Base-by-base conservation (phyloP, 2,329 filamentous ascomycete species). In the Trichoderma gracile region DNA sequence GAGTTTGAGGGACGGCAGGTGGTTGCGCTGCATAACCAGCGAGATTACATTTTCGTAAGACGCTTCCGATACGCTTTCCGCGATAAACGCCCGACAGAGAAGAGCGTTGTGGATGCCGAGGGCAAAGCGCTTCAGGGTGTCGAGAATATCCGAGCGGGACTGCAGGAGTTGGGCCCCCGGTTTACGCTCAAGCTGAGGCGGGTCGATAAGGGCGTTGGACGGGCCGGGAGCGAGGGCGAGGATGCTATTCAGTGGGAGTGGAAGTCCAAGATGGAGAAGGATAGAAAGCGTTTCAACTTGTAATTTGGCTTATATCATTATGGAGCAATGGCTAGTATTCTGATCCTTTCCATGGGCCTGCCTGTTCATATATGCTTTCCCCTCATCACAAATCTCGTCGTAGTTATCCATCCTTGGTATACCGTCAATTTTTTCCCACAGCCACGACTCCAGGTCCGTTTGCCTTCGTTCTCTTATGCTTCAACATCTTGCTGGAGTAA, bases 191-290 rank as follows among this genome's bases (percentile, higher is more conserved):
- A 98, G 81, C 79, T 99, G 72, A 86, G 93, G 70, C 87, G 95
- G 72, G 89, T 98, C 49, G 94, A 98, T 75, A 93, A 93, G 78
- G 94, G 93, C 0, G 90, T 99, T 69, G 86, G 86, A 15, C 78
- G 84, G 63, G 86, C 87, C 8, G 87, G 87, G 19, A 88, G 86
- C 70, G 83, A 87, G 67, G 85, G 91, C 81, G 81, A 87, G 76
- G 80, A 89, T 76, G 92, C 92, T 43, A 86, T 92, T 70, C 91
- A 96, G 74, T 98, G 95, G 94, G 87, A 97, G 75, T 99, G 95
- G 95, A 96, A 96, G 80, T 90, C 91, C 12, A 88, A 88, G 74
- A 96, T 95, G 89, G 95, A 99, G 80, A 97, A 97, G 82, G 83
- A 91, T 73, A 84, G 95, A 72, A 98, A 94, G 70, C 89, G 92